Evolutionary conservation across 2,329 filamentous ascomycete species (phyloP).

Genomic region (Fusarium aywerte): DNA sequence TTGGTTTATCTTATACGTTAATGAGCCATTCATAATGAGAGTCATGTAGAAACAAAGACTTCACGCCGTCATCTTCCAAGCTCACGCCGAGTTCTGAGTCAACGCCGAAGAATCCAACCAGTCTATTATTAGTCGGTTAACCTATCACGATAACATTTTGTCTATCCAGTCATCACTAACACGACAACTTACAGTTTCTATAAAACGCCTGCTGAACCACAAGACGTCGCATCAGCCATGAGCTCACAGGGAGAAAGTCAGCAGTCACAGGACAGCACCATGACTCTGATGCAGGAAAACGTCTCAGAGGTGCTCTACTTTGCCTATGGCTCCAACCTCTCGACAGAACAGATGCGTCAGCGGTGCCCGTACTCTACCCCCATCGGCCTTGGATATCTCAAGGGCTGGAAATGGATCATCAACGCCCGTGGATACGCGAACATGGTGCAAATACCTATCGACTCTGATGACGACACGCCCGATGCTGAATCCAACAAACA

Average conservation of each 20-base stretch:
- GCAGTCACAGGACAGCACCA: slow-evolving; percentile 51
- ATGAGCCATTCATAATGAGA: slow-evolving; percentile 8
- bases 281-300: slow-evolving; percentile 52
- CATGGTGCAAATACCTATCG: slow-evolving; percentile 57
- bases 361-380: slow-evolving; percentile 70
- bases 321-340: slow-evolving; percentile 77
- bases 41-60: neutral
- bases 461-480: slow-evolving; percentile 19
- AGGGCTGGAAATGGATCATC: slow-evolving; percentile 72
- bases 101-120: slow-evolving; percentile 13
- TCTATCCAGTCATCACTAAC: neutral
- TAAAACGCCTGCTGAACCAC: neutral
- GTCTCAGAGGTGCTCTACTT: slow-evolving; percentile 66
- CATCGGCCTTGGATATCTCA: slow-evolving; percentile 67
- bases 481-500: slow-evolving; percentile 3
- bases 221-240: slow-evolving; percentile 34
- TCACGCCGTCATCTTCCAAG: slow-evolving; percentile 13
- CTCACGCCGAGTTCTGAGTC: slow-evolving; percentile 8
- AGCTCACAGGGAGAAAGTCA: slow-evolving; percentile 49
- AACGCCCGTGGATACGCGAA: slow-evolving; percentile 75
- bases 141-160: neutral
- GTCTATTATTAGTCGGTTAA: neutral
- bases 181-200: slow-evolving; percentile 3
- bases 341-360: slow-evolving; percentile 69
- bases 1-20: neutral